Conservation (phyloP, 2,329 filamentous ascomycete species). For the Ambrosiella xylebori region DNA sequence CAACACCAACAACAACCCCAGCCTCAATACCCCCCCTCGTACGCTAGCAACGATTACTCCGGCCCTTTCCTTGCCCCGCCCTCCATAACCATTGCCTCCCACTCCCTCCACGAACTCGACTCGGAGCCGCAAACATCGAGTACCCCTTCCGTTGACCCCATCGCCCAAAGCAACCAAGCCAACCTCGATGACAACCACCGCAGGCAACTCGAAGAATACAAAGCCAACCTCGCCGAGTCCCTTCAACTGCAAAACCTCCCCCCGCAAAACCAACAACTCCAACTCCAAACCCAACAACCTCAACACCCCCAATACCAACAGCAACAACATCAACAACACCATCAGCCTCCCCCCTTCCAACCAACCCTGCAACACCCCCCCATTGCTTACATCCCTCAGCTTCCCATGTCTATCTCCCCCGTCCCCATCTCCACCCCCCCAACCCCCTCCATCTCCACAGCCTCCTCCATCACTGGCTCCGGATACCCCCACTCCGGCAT, state of each 20-base stretch:
- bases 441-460: background rate
- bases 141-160: background rate
- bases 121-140: background rate
- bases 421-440: slow-evolving; percentile 13
- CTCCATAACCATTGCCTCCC: background rate
- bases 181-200: background rate
- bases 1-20: background rate
- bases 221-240: background rate
- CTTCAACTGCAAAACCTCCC: background rate
- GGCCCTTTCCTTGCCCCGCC: background rate
- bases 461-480: background rate
- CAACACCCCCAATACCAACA: slow-evolving; percentile 19
- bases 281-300: slow-evolving; percentile 3
- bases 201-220: background rate
- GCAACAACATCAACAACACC: slow-evolving; percentile 17
- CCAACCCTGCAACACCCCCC: background rate
- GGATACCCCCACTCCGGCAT: background rate
- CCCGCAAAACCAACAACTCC: background rate
- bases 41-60: background rate
- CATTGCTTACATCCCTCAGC: background rate
- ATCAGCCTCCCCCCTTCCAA: slow-evolving; percentile 13
- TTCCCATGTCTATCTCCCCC: slow-evolving; percentile 17
- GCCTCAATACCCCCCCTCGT: background rate
- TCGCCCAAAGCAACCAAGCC: background rate
- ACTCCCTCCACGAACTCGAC: background rate